Base-by-base conservation (phyloP, 306 rosid species). In the Mimosa pudica region DNA sequence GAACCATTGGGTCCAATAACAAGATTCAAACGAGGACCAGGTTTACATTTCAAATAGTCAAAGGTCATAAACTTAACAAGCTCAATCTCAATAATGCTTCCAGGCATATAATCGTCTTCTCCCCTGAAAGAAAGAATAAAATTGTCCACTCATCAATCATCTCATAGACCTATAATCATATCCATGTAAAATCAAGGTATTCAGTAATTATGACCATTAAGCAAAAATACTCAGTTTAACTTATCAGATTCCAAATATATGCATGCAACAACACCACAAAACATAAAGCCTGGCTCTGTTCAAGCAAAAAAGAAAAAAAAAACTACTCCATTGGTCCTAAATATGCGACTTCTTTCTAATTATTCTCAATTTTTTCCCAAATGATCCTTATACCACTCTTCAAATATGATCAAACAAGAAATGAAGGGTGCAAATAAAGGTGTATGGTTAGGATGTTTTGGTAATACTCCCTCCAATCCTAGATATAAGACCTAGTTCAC, bases 1-100 rank as follows among this genome's bases (percentile, higher is more conserved):
- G 98, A 89, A 57, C 98, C 97, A 85, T 94, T 94, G 12, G 98
- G 97, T 52, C 97, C 98, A 90, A 92, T 90, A 42, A 95, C 97
- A 64, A 95, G 98, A 84, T 95, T 95, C 70, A 95, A 67, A 14
- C 98, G 94, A 46, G 98, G 86, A 17, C 90, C 96, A 0, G 98
- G 98, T 79, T 89, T 91, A 86, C 97, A 95, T 70, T 84, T 91
- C 79, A 95, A 78, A 77, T 85, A 82, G 83, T 81, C 92, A 82
- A 92, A 95, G 33, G 98, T 95, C 98, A 92, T 95, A 82, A 95
- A 95, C 70, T 95, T 95, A 64, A 68, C 60, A 75, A 95, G 97
- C 89, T 95, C 97, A 7, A 95, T 91, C 90, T 92, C 95, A 74
- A 87, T 82, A 71, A 95, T 95, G 86, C 86, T 95, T 82, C 98